A percentile compares a stretch with the other conserved stretches of the same genome.
These are phyloP conservation scores for Alternaria sp. DNA, from an alignment of 2,329 filamentous ascomycete genomes.

Conservation along the genomic window DNA sequence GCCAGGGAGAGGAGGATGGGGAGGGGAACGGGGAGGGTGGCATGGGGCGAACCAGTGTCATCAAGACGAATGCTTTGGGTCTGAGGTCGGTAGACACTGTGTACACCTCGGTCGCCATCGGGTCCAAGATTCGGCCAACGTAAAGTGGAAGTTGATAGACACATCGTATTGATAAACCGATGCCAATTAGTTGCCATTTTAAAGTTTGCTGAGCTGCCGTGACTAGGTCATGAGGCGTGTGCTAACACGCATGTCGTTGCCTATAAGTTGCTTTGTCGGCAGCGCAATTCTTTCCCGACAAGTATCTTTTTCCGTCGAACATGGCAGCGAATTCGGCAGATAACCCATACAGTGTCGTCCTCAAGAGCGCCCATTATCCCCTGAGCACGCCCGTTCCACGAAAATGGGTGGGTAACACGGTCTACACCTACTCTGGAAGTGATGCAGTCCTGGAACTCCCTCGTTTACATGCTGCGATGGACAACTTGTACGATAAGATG, in stretches of 20 bases:
- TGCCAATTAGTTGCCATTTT: not conserved
- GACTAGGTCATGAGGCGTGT: not conserved
- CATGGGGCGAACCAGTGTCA: not conserved
- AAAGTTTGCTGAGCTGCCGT: not conserved
- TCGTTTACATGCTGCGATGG: not conserved
- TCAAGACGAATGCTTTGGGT: not conserved
- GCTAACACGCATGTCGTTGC: not conserved
- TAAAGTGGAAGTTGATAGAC: too few species aligned
- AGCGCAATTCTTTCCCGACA: not conserved
- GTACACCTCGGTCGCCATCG: not conserved
- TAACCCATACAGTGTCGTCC: not conserved
- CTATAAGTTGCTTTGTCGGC: not conserved
- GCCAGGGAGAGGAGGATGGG: not conserved
- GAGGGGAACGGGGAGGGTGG: not conserved
- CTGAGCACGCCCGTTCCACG: not conserved
- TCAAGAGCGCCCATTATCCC: not conserved
- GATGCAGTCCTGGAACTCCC: not conserved
- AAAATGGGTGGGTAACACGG: not conserved
- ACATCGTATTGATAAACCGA: not conserved
- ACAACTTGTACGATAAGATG: not conserved
- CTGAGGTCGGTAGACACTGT: not conserved
- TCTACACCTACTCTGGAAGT: not conserved
- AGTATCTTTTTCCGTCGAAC: not conserved
- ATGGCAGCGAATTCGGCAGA: not conserved
- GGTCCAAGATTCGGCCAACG: not conserved